A percentile compares a stretch with the other conserved stretches of the same genome.
phyloP scores from a whole-genome alignment of 257 asterid species.

The Solanum pinnatisectum region DNA sequence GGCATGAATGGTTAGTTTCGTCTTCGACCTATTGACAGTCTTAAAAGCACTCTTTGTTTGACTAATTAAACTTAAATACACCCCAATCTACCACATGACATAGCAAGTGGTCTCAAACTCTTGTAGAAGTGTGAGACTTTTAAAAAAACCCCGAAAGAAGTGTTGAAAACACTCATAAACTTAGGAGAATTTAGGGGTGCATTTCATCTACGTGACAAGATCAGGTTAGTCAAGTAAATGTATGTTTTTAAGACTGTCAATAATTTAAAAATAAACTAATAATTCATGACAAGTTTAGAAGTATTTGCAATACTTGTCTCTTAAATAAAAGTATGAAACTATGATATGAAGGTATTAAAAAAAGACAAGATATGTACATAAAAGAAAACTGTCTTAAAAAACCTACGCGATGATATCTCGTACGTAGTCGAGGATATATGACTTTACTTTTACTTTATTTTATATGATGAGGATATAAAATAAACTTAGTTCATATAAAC shows the following conservation, averaged over 20 bases:
- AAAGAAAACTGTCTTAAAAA: too few species aligned
- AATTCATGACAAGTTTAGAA: too few species aligned
- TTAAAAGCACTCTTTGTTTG: too few species aligned
- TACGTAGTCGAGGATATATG: neutral
- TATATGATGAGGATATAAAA: neutral
- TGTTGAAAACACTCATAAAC: too few species aligned
- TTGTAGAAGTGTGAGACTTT: neutral
- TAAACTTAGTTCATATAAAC: neutral
- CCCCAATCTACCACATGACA: accelerated
- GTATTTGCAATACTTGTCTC: too few species aligned
- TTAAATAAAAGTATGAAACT: neutral
- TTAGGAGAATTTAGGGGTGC: neutral
- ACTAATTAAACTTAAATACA: too few species aligned
- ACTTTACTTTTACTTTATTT: neutral
- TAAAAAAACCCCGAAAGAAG: too few species aligned
- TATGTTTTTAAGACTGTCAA: too few species aligned
- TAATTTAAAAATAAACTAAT: too few species aligned
- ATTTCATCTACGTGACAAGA: neutral
- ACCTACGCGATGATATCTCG: too few species aligned
- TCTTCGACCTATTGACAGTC: neutral
- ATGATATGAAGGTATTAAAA: neutral
- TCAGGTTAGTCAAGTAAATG: too few species aligned
- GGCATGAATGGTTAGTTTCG: neutral
- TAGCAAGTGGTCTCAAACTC: neutral
- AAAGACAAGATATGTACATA: neutral